Base-by-base conservation (phyloP, 2,329 filamentous ascomycete genomes). In the Beauveria scarabaeidicola region DNA sequence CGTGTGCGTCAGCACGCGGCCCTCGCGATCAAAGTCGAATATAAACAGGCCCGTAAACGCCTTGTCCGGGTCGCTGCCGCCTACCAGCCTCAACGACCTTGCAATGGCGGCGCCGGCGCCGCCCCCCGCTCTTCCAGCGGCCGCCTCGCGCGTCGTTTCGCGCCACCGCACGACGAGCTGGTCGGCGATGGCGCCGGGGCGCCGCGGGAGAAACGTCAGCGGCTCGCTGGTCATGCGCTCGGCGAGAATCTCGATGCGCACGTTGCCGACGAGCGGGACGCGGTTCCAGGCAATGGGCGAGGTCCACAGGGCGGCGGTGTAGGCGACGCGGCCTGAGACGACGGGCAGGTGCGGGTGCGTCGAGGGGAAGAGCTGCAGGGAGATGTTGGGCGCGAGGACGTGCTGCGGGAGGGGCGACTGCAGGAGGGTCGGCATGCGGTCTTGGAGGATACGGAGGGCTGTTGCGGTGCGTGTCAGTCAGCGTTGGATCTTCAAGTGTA, bases 221-320 rank as follows among this genome's bases (percentile, higher is more conserved):
- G 78, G 78, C 64, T 80, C 80, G 62, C 83, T 82, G 60, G 88
- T 84, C 82, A 99, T 94, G 66, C 93, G 89, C 77, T 96, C 92
- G 13, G 90, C 93, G 19, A 96, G 74, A 56, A 99, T 94, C 66
- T 90, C 86, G 11, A 99, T 82, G 66, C 86, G 87, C 48, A 97
- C 90, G 68, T 96, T 96, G 65, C 93, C 92, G 36, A 97, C 82
- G 21, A 97, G 84, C 2, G 94, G 94, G 1, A 99, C 82, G 29
- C 90, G 85, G 68, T 95, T 95, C 94, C 94, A 99, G 32, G 92
- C 93, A 55, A 99, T 88, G 0, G 94, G 94, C 0, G 92, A 91
- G 0, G 94, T 97, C 92, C 92, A 97, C 41, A 99, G 79, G 3
- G 94, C 94, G 19, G 94, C 93, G 40, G 89, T 89, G 72, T 99